Percentiles rank a stretch among this genome's conserved stretches.
Evolutionary conservation across 75 land plant genomes (phyloP).

Genomic region (Ceratopteris richardii): DNA sequence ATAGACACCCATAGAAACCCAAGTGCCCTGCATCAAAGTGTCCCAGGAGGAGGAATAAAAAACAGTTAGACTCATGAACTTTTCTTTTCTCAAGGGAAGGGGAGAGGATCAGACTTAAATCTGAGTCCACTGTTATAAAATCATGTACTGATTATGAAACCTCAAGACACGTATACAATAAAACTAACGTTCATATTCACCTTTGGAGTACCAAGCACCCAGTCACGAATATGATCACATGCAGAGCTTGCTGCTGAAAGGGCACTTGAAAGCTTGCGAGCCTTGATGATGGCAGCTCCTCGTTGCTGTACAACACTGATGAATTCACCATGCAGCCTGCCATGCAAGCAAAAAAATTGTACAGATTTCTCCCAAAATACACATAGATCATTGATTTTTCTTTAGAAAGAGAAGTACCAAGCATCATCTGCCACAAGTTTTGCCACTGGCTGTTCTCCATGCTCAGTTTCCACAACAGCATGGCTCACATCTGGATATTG

Average conservation of each 20-base stretch:
- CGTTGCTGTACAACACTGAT: constrained; percentile 82
- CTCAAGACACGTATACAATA: no score
- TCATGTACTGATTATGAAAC: no score
- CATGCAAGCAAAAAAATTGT: background rate
- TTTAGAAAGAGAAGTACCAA: constrained; percentile 19
- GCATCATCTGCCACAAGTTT: constrained; percentile 55
- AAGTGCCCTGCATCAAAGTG: constrained; percentile 72
- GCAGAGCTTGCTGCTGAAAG: constrained; percentile 95
- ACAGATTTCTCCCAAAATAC: no score
- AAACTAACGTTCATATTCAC: no score
- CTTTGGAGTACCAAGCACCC: constrained; percentile 93
- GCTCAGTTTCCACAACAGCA: constrained; percentile 40
- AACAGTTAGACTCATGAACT: background rate
- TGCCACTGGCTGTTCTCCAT: constrained; percentile 44
- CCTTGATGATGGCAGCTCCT: constrained; percentile 87
- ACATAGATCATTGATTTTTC: no score
- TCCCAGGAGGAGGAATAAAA: background rate
- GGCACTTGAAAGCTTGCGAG: constrained; percentile 87
- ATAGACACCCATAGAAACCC: constrained; percentile 96
- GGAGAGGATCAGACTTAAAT: background rate
- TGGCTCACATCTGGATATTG: constrained; percentile 84
- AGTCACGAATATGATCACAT: constrained; percentile 91
- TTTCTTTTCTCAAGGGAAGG: no score
- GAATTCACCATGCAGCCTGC: constrained; percentile 73
- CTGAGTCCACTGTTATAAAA: no score